Percentiles rank a stretch among this genome's conserved stretches.
phyloP scores from a whole-genome alignment of 2,329 filamentous ascomycete genomes.

The Penicillium decumbens region DNA sequence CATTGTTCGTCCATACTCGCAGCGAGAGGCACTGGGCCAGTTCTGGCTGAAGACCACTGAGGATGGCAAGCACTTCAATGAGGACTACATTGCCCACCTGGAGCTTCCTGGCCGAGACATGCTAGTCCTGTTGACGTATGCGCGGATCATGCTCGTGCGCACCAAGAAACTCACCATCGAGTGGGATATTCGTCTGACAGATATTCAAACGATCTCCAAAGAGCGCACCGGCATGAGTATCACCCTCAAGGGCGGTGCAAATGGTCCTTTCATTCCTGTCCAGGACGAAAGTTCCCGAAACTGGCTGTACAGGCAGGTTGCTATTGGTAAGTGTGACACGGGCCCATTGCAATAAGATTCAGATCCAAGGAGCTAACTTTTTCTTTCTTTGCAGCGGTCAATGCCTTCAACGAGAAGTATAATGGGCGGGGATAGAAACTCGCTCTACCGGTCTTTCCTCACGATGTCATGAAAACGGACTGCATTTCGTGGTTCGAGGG shows the following conservation, averaged over 20 bases:
- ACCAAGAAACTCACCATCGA: constrained; percentile 80
- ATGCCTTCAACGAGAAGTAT: constrained; percentile 64
- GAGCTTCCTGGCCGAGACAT: constrained; percentile 85
- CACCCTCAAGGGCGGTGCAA: constrained; percentile 79
- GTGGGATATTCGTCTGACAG: constrained; percentile 94
- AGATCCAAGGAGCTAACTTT: constrained; percentile 10
- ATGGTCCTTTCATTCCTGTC: constrained; percentile 91
- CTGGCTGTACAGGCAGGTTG: constrained; percentile 63
- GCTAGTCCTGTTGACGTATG: constrained; percentile 83
- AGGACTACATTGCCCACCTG: constrained; percentile 93
- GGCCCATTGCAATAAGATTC: neutral
- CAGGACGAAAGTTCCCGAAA: constrained; percentile 74
- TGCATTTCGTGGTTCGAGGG: constrained; percentile 10
- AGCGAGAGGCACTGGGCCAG: constrained; percentile 91
- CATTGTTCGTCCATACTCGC: constrained; percentile 88
- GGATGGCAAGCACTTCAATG: constrained; percentile 96
- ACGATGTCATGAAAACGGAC: constrained; percentile 22
- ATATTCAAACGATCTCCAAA: constrained; percentile 94
- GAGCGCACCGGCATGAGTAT: constrained; percentile 92
- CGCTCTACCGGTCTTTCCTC: constrained; percentile 1
- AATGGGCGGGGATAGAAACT: constrained; percentile 52
- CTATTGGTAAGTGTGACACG: constrained; percentile 45
- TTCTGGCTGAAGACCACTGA: constrained; percentile 99
- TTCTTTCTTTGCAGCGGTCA: constrained; percentile 47
- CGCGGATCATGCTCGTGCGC: constrained; percentile 82